Percentiles rank a stretch among this genome's conserved stretches.
Conservation (phyloP, 148 eudicot genomes). For the Silene latifolia region DNA sequence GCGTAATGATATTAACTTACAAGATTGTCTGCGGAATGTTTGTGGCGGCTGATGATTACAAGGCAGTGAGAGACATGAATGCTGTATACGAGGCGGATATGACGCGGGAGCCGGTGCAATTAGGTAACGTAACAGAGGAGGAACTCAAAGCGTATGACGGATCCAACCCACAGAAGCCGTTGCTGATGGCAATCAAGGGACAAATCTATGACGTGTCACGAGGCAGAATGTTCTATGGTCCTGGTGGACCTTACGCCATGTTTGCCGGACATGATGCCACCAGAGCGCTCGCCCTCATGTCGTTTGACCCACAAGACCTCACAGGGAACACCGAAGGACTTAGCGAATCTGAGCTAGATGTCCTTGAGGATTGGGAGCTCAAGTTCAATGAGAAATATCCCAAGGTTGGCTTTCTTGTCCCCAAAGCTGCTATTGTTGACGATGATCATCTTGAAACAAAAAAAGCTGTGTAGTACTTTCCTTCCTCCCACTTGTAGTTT, state of each 20-base stretch:
- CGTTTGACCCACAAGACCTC: constrained; percentile 75
- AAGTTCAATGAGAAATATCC: constrained; percentile 90
- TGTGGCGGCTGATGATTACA: constrained; percentile 55
- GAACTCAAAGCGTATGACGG: constrained; percentile 62
- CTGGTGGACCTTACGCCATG: constrained; percentile 82
- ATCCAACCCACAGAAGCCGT: constrained; percentile 63
- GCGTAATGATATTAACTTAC: constrained; percentile 54
- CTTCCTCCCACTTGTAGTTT: neutral
- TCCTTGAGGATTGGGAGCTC: constrained; percentile 82
- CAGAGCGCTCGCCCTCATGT: constrained; percentile 85
- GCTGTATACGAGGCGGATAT: constrained; percentile 33
- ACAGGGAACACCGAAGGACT: constrained; percentile 71
- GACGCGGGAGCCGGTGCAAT: constrained; percentile 55
- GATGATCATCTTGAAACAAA: neutral
- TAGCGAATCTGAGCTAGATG: constrained; percentile 64
- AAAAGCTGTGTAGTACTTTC: neutral
- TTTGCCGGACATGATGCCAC: constrained; percentile 89
- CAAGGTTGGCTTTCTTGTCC: constrained; percentile 63
- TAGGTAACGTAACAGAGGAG: constrained; percentile 64
- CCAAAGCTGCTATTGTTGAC: neutral
- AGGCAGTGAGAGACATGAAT: constrained; percentile 36
- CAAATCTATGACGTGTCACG: constrained; percentile 76
- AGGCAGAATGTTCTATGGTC: constrained; percentile 85
- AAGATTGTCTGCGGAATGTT: constrained; percentile 63
- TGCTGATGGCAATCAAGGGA: constrained; percentile 82